phyloP scores from a whole-genome alignment of 2,329 filamentous ascomycete genomes.

The Pseudogymnoascus sp. region DNA sequence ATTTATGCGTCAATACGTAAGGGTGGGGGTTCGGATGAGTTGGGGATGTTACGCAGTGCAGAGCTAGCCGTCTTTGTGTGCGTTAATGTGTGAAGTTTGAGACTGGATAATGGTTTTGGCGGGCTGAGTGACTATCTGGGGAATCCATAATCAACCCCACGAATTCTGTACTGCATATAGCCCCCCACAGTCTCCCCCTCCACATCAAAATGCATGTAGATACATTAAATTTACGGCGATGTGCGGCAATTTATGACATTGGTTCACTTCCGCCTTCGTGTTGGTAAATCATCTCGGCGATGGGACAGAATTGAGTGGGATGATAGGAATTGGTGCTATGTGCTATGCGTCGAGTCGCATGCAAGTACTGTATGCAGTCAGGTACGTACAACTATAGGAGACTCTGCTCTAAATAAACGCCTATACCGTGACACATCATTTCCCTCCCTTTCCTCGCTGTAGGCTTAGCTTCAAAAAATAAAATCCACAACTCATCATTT shows the following conservation, averaged over 20 bases:
- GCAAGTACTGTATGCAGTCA: background rate
- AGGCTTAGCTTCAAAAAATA: background rate
- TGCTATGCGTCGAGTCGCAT: background rate
- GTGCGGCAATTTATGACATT: background rate
- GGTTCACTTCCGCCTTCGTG: too few relatives aligned
- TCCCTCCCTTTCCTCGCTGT: too few relatives aligned
- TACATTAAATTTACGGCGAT: background rate
- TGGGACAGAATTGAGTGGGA: background rate
- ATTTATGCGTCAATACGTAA: background rate
- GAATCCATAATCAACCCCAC: background rate
- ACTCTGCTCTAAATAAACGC: background rate
- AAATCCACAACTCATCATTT: background rate
- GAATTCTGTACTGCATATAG: background rate
- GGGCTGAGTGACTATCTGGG: background rate
- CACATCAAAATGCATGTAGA: background rate
- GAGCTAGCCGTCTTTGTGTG: background rate
- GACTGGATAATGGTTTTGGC: background rate
- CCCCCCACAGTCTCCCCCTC: background rate
- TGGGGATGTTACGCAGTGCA: background rate
- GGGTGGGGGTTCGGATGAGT: background rate
- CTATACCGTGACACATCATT: background rate
- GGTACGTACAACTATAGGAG: background rate
- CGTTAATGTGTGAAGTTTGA: background rate
- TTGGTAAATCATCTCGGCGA: background rate
- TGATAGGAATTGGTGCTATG: background rate